phyloP scores from a whole-genome alignment of 306 rosid genomes.

The Carpinus viminea region DNA sequence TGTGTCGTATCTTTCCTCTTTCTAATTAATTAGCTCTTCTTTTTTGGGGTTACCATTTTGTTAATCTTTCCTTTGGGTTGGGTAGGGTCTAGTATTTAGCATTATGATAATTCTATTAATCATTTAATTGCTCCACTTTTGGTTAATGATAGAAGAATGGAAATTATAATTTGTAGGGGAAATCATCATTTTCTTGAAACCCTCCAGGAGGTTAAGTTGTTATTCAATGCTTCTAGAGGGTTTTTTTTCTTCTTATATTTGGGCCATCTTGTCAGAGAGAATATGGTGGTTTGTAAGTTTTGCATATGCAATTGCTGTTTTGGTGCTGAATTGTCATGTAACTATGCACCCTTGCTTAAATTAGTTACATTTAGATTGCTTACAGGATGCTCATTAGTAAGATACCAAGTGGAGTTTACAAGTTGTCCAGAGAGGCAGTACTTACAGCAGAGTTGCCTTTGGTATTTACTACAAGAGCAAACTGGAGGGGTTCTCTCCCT shows the following conservation, averaged over 20 bases:
- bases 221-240: background rate
- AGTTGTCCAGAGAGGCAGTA: conserved; percentile 81
- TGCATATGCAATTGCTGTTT: conserved; percentile 14
- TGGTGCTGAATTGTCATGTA: conserved; percentile 11
- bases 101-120: background rate
- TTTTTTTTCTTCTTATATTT: conserved; percentile 5
- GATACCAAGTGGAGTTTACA: conserved; percentile 83
- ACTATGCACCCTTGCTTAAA: conserved; percentile 17
- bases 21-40: background rate
- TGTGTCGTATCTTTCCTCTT: background rate
- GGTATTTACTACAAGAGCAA: conserved; percentile 60
- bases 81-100: background rate
- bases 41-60: background rate
- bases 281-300: conserved; percentile 13
- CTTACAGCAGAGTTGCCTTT: conserved; percentile 76
- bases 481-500: conserved; percentile 92
- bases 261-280: background rate
- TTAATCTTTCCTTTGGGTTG: background rate
- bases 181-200: background rate
- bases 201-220: background rate
- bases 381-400: conserved; percentile 86
- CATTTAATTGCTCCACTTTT: background rate
- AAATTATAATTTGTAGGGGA: background rate
- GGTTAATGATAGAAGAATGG: background rate
- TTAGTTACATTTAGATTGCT: conserved; percentile 35